Conservation (phyloP, 78 protist species). For the Creolimax fragrantissima region DNA sequence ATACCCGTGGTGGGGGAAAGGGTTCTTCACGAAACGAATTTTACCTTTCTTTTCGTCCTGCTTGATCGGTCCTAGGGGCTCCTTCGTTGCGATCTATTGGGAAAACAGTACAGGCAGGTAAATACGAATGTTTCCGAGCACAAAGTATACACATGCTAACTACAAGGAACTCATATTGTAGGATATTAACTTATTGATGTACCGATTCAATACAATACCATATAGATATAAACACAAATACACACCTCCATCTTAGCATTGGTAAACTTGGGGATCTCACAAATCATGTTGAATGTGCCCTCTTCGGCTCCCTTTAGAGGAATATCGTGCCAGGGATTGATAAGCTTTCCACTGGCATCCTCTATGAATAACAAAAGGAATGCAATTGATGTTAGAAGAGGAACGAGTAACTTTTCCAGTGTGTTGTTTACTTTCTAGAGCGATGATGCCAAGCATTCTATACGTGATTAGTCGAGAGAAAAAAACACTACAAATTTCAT, state of each 20-base stretch:
- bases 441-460: background rate
- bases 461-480: background rate
- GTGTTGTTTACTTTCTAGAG: too few species aligned
- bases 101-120: background rate
- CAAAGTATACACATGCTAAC: background rate
- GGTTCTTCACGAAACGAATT: conserved; percentile 53
- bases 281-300: conserved; percentile 49
- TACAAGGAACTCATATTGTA: background rate
- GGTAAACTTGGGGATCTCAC: conserved; percentile 76
- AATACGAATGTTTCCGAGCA: background rate
- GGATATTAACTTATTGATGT: background rate
- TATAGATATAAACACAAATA: background rate
- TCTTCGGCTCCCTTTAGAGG: conserved; percentile 42
- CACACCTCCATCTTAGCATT: conserved; percentile 72
- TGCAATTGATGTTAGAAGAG: background rate
- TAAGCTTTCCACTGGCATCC: conserved; percentile 21
- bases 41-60: conserved; percentile 71
- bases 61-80: conserved; percentile 66
- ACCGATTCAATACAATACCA: too few species aligned
- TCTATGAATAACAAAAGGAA: background rate
- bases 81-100: conserved; percentile 47
- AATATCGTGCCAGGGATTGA: conserved; percentile 75
- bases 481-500: background rate
- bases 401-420: too few species aligned
- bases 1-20: conserved; percentile 61